Conservation (phyloP, 306 rosid species). For the Sophora flavescens region DNA sequence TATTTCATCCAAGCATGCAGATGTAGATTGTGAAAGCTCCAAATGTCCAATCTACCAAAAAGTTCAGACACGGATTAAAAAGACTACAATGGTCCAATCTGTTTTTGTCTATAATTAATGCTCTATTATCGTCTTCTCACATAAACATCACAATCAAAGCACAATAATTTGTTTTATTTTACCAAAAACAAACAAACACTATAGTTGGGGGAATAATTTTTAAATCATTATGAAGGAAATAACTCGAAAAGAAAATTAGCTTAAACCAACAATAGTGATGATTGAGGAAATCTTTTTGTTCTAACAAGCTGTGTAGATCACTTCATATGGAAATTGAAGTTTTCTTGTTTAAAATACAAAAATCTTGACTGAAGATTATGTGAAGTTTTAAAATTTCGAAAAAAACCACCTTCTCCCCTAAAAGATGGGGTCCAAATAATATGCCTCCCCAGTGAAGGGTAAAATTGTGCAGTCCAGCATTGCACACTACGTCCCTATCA, state of each 20-base stretch:
- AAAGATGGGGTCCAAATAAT: conserved; percentile 4
- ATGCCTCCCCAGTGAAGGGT: background rate
- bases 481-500: conserved; percentile 4
- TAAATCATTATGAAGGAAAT: background rate
- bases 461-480: background rate
- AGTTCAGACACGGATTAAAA: background rate
- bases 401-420: background rate
- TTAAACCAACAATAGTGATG: background rate
- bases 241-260: background rate
- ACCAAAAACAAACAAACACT: background rate
- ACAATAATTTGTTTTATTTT: background rate
- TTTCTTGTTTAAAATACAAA: background rate
- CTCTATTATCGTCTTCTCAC: background rate
- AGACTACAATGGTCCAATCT: background rate
- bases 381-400: conserved; percentile 12
- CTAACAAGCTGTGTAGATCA: background rate
- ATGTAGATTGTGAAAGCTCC: background rate
- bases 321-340: background rate
- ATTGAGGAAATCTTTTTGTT: background rate
- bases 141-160: conserved; percentile 22
- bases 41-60: conserved; percentile 4
- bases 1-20: conserved; percentile 10
- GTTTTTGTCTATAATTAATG: background rate
- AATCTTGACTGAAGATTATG: too few relatives aligned
- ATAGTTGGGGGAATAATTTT: background rate